Base-by-base conservation (phyloP, 176 grass and related monocot species). In the Typha latifolia region DNA sequence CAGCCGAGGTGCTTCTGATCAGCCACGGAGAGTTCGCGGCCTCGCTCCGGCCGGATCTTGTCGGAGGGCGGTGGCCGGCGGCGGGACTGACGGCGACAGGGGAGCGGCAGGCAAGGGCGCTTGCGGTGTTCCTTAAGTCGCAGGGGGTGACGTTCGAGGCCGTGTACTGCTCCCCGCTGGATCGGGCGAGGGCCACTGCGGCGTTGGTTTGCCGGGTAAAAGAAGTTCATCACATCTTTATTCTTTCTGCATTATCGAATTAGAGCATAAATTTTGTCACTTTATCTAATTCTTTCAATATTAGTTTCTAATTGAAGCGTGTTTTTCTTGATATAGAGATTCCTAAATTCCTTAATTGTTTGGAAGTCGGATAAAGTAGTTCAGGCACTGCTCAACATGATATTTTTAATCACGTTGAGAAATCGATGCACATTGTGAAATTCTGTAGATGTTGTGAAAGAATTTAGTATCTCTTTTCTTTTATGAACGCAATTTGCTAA, bases 41-140 rank as follows among this genome's bases (percentile, higher is more conserved):
- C 3, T 72, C 82, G 69, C 87, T 93, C 72, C 89, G 82, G 10
- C 76, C 85, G 0, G 85, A 88, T 75, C 75, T 88, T 16, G 75
- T 93, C 16, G 72, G 79, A 11, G 89, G 89, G 1, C 68, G 89
- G 47, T 85, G 85, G 76, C 76, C 82, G 3, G 78, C 82, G 14
- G 79, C 85, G 8, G 71, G 72, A 1, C 90, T 93, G 66, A 93
- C 90, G 37, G 85, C 85, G 10, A 83, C 78, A 32, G 90, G 90
- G 56, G 90, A 93, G 76, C 80, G 85, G 23, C 85, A 93, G 69
- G 79, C 79, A 26, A 80, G 90, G 62, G 90, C 90, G 27, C 82
- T 93, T 4, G 85, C 85, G 0, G 90, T 93, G 4, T 93, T 88
- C 83, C 90, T 93, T 20, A 83, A 84, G 64, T 93, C 90, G 4